These are phyloP conservation scores for Fusarium coffeatum DNA, from an alignment of 2,329 filamentous ascomycete genomes.

Conservation along the genomic window DNA sequence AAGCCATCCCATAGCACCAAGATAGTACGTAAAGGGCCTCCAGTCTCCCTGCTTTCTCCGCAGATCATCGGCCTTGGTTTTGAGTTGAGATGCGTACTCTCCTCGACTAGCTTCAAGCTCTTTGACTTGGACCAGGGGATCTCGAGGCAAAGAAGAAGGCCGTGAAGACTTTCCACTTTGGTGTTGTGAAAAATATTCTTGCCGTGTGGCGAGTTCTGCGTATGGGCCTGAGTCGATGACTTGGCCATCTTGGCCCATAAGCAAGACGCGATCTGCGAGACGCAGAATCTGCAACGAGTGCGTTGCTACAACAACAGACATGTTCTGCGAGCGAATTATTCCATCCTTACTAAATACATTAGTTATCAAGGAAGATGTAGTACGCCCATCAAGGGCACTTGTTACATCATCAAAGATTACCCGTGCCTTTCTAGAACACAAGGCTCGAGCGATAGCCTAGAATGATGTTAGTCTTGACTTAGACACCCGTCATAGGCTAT, in stretches of 20 bases:
- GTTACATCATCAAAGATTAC: background rate
- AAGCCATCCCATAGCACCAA: background rate
- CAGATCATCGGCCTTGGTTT: background rate
- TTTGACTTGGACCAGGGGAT: too few species aligned
- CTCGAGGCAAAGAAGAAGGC: too few species aligned
- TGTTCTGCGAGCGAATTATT: background rate
- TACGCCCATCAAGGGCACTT: constrained; percentile 3
- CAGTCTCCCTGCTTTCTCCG: constrained; percentile 1
- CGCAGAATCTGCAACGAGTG: background rate
- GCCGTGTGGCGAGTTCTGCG: too few species aligned
- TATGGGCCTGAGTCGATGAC: too few species aligned
- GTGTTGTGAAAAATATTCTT: background rate
- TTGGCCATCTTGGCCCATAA: background rate
- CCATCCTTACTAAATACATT: background rate
- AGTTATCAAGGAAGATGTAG: too few species aligned
- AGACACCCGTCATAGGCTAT: too few species aligned
- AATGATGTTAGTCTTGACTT: too few species aligned
- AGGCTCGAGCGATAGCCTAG: background rate
- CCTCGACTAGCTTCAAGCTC: background rate
- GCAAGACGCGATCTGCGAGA: background rate
- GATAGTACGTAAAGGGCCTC: background rate
- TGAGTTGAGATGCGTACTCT: background rate
- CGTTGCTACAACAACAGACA: background rate
- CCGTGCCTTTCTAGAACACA: background rate
- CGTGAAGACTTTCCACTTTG: background rate